phyloP scores from a whole-genome alignment of 371 early-diverging fungal genomes.

The Mortierella polycephala region DNA sequence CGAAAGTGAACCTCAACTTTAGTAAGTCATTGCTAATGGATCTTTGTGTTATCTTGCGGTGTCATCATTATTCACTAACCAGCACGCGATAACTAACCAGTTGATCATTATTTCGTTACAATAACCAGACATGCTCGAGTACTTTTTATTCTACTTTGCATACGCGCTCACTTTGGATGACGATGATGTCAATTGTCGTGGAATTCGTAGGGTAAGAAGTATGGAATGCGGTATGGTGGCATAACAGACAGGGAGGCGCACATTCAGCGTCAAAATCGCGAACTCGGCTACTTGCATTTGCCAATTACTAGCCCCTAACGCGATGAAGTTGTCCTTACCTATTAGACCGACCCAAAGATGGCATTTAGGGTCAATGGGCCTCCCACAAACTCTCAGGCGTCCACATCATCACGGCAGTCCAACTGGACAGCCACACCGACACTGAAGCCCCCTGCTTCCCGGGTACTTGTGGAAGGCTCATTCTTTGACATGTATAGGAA shows the following conservation, averaged over 20 bases:
- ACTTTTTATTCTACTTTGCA: conserved; percentile 53
- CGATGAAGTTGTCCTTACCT: neutral
- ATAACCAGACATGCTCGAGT: conserved; percentile 49
- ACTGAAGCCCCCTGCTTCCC: conserved; percentile 23
- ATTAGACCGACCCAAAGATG: conserved; percentile 44
- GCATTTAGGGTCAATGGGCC: conserved; percentile 38
- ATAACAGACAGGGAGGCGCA: neutral
- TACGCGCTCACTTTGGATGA: conserved; percentile 52
- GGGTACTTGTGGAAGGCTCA: conserved; percentile 45
- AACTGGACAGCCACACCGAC: conserved; percentile 23
- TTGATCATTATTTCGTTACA: neutral
- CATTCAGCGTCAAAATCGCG: no score
- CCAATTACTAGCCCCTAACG: no score
- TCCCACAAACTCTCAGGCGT: neutral
- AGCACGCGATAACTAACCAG: no score
- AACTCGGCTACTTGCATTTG: no score
- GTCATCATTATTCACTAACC: no score
- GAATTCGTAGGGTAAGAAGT: conserved; percentile 29
- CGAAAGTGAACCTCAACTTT: conserved; percentile 50
- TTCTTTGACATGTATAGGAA: conserved; percentile 43
- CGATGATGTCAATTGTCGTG: conserved; percentile 42
- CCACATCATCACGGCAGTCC: conserved; percentile 12
- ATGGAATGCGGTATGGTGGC: neutral
- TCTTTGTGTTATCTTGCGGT: neutral
- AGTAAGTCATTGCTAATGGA: conserved; percentile 23